Base-by-base conservation (phyloP, 768 basidiomycete species). In the Hebeloma cylindrosporum region DNA sequence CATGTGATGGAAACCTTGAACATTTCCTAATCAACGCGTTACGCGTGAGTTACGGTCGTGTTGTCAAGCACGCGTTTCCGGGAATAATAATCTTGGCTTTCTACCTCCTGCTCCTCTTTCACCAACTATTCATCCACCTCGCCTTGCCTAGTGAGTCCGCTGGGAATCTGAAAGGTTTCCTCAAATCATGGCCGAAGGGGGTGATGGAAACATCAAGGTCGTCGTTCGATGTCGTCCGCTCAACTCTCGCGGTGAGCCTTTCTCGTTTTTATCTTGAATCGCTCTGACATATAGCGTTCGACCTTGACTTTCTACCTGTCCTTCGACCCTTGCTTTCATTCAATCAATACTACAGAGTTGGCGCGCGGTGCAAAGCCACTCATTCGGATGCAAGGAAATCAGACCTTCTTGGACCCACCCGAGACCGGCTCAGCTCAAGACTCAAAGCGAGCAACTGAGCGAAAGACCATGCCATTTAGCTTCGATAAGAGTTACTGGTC, bases 401-500 rank as follows among this genome's bases (percentile, higher is more conserved):
- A 91, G 66, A 97, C 94, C 2, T 79, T 92, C 62, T 70, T 97
- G 47, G 88, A 94, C 65, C 93, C 94, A 13, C 94, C 94, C 22
- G 91, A 94, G 58, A 13, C 64, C 10, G 87, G 86, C 30, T 82
- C 84, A 3, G 54, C 71, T 29, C 83, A 82, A 60, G 79, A 82
- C 59, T 64, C 78, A 14, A 89, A 88, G 58, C 87, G 90, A 59
- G 88, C 92, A 13, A 85, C 88, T 6, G 94, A 96, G 66, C 83
- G 90, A 56, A 95, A 88, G 71, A 79, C 84, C 5, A 87, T 93
- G 81, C 66, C 78, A 0, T 98, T 98, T 67, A 86, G 88, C 51
- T 98, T 97, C 55, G 95, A 98, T 78, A 95, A 94, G 77, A 89
- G 87, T 43, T 98, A 97, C 66, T 95, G 93, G 94, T 93, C 92